Evolutionary conservation across 345 rosid genomes (phyloP), one percentile per base, ranked within the genome.

Genomic region (Salix viminalis): DNA sequence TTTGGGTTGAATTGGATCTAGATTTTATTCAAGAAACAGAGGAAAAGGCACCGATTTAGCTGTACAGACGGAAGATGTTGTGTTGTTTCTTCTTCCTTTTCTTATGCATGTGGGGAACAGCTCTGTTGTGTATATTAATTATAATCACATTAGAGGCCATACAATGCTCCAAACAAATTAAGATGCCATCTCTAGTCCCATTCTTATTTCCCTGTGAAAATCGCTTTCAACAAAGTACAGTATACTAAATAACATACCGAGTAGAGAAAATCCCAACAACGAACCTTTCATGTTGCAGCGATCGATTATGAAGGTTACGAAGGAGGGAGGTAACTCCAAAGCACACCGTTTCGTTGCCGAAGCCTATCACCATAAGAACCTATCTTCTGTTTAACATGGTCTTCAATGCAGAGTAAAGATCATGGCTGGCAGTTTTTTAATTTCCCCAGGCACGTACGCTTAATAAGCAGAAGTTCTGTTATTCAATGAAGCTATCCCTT

Each of bases 311-410:
- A 83, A 32, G 32, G 88, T 79, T 12, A 88, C 52, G 6, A 79
- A 0, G 16, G 73, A 82, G 1, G 92, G 64, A 18, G 89, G 90
- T 0, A 90, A 19, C 9, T 87, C 85, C 44, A 34, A 80, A 89
- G 75, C 85, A 85, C 41, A 79, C 80, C 67, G 83, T 79, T 6
- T 89, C 91, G 14, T 87, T 23, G 8, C 92, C 91, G 16, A 88
- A 84, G 39, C 79, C 82, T 2, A 82, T 67, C 28, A 72, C 79
- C 84, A 85, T 85, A 36, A 82, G 73, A 18, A 77, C 73, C 89
- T 86, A 82, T 44, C 65, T 69, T 62, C 36, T 82, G 13, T 6
- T 15, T 30, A 77, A 50, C 37, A 86, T 70, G 4, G 56, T 67
- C 56, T 74, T 79, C 23, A 82, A 44, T 24, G 83, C 70, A 6